These are phyloP conservation scores for Dactylonectria macrodidyma DNA, from an alignment of 2,329 filamentous ascomycete species.

Conservation along the genomic window DNA sequence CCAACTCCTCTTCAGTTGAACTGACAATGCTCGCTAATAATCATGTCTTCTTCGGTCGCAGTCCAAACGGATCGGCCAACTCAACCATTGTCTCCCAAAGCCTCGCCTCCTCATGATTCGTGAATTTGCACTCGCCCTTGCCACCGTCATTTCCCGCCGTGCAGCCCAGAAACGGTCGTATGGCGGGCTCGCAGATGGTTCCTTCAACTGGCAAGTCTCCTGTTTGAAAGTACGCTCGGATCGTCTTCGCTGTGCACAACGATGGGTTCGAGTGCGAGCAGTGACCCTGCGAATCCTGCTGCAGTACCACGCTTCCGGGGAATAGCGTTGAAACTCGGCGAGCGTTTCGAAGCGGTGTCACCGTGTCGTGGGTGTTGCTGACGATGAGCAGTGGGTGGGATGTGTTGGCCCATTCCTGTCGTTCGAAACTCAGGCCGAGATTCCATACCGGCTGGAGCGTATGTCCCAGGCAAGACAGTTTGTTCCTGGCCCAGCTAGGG, in stretches of 20 bases:
- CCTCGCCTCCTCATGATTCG: constrained; percentile 18
- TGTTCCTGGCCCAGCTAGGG: constrained; percentile 30
- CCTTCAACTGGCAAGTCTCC: constrained; percentile 37
- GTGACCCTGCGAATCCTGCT: constrained; percentile 43
- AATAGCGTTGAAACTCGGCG: constrained; percentile 32
- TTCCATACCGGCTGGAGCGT: constrained; percentile 33
- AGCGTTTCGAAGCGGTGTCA: constrained; percentile 59
- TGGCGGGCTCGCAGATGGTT: constrained; percentile 33
- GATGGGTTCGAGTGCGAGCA: constrained; percentile 34
- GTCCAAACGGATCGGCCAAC: constrained; percentile 19
- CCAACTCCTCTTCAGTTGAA: too few relatives aligned
- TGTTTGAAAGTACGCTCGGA: constrained; percentile 38
- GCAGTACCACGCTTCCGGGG: constrained; percentile 40
- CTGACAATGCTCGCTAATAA: too few relatives aligned
- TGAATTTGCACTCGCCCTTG: constrained; percentile 14
- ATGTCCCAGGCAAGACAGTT: constrained; percentile 31
- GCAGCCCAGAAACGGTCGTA: constrained; percentile 23
- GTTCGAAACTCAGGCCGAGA: constrained; percentile 12
- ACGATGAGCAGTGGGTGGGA: constrained; percentile 34
- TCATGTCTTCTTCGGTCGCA: constrained; percentile 2
- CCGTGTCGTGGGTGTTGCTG: constrained; percentile 52
- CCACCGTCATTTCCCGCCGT: constrained; percentile 2
- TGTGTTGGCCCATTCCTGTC: constrained; percentile 29
- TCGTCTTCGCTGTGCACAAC: constrained; percentile 29
- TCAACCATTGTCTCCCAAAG: constrained; percentile 19